Percentiles rank a stretch among this genome's conserved stretches.
These are phyloP conservation scores for Sporobolomyces pararoseus DNA, from an alignment of 768 basidiomycete genomes.

Conservation along the genomic window DNA sequence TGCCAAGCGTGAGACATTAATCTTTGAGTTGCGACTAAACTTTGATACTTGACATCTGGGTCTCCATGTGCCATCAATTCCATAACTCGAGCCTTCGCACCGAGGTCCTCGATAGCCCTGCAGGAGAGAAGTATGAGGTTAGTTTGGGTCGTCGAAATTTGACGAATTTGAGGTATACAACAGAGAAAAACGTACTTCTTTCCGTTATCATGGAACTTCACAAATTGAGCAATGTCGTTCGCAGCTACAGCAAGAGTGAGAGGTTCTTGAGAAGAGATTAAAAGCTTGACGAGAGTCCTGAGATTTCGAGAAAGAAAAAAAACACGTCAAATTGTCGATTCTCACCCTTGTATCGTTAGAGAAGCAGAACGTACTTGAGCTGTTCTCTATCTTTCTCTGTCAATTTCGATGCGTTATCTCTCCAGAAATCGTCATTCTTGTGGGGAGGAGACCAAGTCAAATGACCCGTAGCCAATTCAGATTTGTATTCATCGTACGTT, in stretches of 20 bases:
- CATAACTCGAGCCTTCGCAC: slow-evolving; percentile 64
- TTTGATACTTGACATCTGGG: slow-evolving; percentile 86
- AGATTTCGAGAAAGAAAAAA: background rate
- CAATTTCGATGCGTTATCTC: slow-evolving; percentile 80
- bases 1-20: slow-evolving; percentile 33
- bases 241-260: slow-evolving; percentile 78
- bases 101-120: slow-evolving; percentile 63
- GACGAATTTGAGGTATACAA: background rate
- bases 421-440: slow-evolving; percentile 96
- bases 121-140: background rate
- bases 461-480: slow-evolving; percentile 82
- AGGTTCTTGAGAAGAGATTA: slow-evolving; percentile 68
- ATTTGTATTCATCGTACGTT: slow-evolving; percentile 93
- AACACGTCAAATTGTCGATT: no score
- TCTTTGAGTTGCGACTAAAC: slow-evolving; percentile 81
- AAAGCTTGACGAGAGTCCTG: slow-evolving; percentile 69
- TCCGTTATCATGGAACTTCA: slow-evolving; percentile 83
- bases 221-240: slow-evolving; percentile 89
- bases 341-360: no score
- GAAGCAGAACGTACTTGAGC: slow-evolving; percentile 61
- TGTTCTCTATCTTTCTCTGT: slow-evolving; percentile 80
- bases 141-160: background rate
- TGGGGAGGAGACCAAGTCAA: slow-evolving; percentile 94
- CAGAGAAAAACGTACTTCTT: slow-evolving; percentile 62
- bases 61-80: slow-evolving; percentile 79